These are phyloP conservation scores for Cytospora paraplurivora DNA, from an alignment of 2,329 filamentous ascomycete genomes.

Conservation along the genomic window DNA sequence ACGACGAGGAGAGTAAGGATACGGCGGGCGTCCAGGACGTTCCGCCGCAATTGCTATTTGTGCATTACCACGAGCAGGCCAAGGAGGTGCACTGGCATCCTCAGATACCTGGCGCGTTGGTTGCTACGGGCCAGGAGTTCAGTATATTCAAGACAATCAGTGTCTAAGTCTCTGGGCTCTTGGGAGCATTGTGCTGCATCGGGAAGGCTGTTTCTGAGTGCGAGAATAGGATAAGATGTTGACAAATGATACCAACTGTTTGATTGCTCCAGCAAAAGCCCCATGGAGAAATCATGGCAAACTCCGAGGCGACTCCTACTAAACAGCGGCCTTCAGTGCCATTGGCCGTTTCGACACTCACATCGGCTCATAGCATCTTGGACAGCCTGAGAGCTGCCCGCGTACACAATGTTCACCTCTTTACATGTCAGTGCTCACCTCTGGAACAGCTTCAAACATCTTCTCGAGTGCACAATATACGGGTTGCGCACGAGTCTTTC, in stretches of 20 bases:
- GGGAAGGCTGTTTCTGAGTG: not conserved
- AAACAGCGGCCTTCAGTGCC: not conserved
- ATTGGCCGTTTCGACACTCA: not conserved
- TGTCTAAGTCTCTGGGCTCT: conserved; percentile 51
- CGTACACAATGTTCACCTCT: too few relatives aligned
- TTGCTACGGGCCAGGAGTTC: conserved; percentile 90
- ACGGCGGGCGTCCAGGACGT: conserved; percentile 86
- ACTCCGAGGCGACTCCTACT: not conserved
- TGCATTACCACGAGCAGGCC: conserved; percentile 92
- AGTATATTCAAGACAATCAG: conserved; percentile 84
- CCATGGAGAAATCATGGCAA: not conserved
- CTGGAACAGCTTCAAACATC: too few relatives aligned
- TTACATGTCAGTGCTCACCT: too few relatives aligned
- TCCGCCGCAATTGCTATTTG: conserved; percentile 91
- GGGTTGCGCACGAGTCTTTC: too few relatives aligned
- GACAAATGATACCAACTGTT: conserved; percentile 3
- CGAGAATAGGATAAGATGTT: conserved; percentile 14
- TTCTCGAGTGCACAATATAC: too few relatives aligned
- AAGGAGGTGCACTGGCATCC: conserved; percentile 98
- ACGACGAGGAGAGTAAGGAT: conserved; percentile 94
- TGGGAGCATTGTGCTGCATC: not conserved
- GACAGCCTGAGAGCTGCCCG: too few relatives aligned
- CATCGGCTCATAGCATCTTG: not conserved
- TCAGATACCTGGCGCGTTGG: conserved; percentile 86
- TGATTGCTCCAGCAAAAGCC: not conserved